phyloP scores from a whole-genome alignment of 352 stramenopile species.

The Phytophthora pisi region DNA sequence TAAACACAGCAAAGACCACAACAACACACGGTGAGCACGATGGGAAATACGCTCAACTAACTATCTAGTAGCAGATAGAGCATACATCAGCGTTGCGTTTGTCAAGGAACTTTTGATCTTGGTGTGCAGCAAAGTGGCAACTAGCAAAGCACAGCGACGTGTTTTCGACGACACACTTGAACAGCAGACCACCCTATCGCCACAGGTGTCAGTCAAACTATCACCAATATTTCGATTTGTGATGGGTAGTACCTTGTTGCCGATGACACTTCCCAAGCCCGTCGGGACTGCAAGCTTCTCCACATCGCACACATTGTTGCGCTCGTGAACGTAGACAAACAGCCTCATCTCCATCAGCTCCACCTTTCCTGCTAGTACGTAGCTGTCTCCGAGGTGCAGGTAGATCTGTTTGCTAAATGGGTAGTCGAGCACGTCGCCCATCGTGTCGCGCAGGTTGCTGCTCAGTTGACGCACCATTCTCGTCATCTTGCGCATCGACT shows the following conservation, averaged over 20 bases:
- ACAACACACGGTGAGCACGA: not conserved
- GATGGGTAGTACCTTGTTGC: slow-evolving; percentile 67
- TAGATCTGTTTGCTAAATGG: slow-evolving; percentile 69
- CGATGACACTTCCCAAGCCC: slow-evolving; percentile 78
- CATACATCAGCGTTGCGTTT: slow-evolving; percentile 85
- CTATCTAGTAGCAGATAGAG: not conserved
- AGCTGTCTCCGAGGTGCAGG: slow-evolving; percentile 63
- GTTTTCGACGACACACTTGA: slow-evolving; percentile 80
- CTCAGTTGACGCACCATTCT: slow-evolving; percentile 71
- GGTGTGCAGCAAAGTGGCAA: slow-evolving; percentile 84
- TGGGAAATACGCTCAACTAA: not conserved
- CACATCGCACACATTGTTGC: slow-evolving; percentile 59
- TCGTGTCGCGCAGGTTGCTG: slow-evolving; percentile 65
- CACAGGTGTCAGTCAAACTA: slow-evolving; percentile 1
- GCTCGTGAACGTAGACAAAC: slow-evolving; percentile 70
- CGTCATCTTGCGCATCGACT: slow-evolving; percentile 70
- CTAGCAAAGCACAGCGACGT: slow-evolving; percentile 88
- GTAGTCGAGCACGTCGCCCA: slow-evolving; percentile 66
- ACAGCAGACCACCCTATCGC: slow-evolving; percentile 68
- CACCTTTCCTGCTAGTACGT: slow-evolving; percentile 65
- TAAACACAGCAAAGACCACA: slow-evolving; percentile 24
- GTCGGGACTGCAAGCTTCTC: slow-evolving; percentile 80
- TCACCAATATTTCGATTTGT: not conserved
- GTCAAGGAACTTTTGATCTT: slow-evolving; percentile 87
- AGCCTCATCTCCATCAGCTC: slow-evolving; percentile 87